Base-by-base conservation (phyloP, 352 stramenopile genomes). In the Phytophthora multivora region DNA sequence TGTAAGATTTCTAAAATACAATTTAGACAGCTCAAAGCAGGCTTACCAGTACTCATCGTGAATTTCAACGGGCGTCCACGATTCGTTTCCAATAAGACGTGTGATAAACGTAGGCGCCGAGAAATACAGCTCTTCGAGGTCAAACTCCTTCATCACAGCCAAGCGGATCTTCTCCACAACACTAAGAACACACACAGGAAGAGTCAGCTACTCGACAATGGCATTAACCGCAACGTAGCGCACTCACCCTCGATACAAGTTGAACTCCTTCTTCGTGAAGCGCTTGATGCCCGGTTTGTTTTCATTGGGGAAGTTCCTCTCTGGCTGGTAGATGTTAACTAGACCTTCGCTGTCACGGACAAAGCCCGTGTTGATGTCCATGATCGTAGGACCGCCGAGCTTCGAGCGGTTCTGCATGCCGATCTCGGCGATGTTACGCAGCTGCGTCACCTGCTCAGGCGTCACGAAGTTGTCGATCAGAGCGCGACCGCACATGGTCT, bases 91-190 rank as follows among this genome's bases (percentile, higher is more conserved):
- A 21, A 93, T 73, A 8, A 97, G 77, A 5, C 91, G 83, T 26
- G 92, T 97, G 45, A 98, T 94, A 68, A 98, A 98, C 9, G 92
- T 98, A 15, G 92, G 92, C 15, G 89, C 92, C n/a, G 91, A 97
- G 59, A 98, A 98, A 58, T 97, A 95, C 33, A 97, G 71, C 33
- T 78, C 62, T 41, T 88, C 63, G 8, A 96, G 63, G 30, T 75
- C 23, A 46, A 97, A 97, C 50, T 93, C 86, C 15, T 91, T 72
- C 51, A 95, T 88, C 30, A 97, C 42, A 16, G 77, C 75, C 49
- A 79, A 36, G 3, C 85, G 84, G 50, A 98, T 96, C 33, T 81
- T 84, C 45, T 92, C 69, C 28, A 97, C 92, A 35, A 92, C 71
- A 19, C 74, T 87, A 41, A 62, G 21, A n/a, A n/a, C n/a, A n/a